phyloP scores from a whole-genome alignment of 1,284 basidiomycete species.

The Melanopsichium pennsylvanicum region DNA sequence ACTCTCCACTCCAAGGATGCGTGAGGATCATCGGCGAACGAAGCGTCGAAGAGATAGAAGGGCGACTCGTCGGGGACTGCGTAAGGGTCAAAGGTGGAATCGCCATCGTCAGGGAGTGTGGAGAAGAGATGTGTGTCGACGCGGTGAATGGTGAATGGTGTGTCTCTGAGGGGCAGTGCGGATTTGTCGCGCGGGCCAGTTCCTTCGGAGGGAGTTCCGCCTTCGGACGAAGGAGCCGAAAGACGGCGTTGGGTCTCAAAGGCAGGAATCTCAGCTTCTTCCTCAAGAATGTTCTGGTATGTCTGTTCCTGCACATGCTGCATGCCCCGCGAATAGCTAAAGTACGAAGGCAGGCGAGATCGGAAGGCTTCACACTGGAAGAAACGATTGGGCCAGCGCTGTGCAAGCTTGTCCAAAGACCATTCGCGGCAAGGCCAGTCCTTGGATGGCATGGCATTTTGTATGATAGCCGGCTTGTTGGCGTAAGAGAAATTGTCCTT shows the following conservation, averaged over 20 bases:
- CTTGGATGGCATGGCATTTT: slow-evolving; percentile 46
- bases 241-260: background rate
- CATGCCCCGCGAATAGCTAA: slow-evolving; percentile 53
- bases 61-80: slow-evolving; percentile 60
- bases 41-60: slow-evolving; percentile 60
- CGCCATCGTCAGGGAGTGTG: slow-evolving; percentile 22
- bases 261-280: slow-evolving; percentile 9
- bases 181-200: slow-evolving; percentile 24
- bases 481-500: slow-evolving; percentile 28
- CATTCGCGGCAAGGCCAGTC: slow-evolving; percentile 55
- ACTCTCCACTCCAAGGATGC: slow-evolving; percentile 52
- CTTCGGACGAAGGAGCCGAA: slow-evolving; percentile 1
- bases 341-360: slow-evolving; percentile 39
- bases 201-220: slow-evolving; percentile 16
- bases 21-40: slow-evolving; percentile 47
- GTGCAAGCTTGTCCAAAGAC: slow-evolving; percentile 45
- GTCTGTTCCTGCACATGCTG: slow-evolving; percentile 41
- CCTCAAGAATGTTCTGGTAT: slow-evolving; percentile 24
- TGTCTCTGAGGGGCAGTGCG: slow-evolving; percentile 14
- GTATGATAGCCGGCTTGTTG: slow-evolving; percentile 51
- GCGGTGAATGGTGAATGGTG: slow-evolving; percentile 11
- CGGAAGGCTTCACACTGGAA: slow-evolving; percentile 61
- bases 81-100: slow-evolving; percentile 44
- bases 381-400: slow-evolving; percentile 43
- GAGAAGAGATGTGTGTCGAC: slow-evolving; percentile 20